Evolutionary conservation across 495 filamentous ascomycete species (phyloP).

Genomic region (Poronia punctata): DNA sequence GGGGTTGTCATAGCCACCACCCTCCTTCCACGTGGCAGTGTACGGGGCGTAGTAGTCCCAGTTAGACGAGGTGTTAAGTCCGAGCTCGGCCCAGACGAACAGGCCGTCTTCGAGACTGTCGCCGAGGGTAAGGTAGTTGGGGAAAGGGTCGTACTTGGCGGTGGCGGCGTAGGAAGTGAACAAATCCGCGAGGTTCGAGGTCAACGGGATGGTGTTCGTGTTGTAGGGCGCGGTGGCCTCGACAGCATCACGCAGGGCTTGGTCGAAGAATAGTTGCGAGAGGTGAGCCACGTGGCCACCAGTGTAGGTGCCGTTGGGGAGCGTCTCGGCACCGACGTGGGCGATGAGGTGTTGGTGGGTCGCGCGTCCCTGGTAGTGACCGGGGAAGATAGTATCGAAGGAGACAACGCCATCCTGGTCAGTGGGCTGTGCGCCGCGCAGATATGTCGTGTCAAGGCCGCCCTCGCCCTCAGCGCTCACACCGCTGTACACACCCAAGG

Average conservation of each 20-base stretch:
- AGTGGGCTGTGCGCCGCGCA: slow-evolving; percentile 46
- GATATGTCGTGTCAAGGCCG: slow-evolving; percentile 39
- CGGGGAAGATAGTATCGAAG: slow-evolving; percentile 54
- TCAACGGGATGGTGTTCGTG: slow-evolving; percentile 40
- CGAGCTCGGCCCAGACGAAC: slow-evolving; percentile 53
- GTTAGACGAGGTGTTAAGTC: slow-evolving; percentile 42
- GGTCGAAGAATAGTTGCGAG: slow-evolving; percentile 53
- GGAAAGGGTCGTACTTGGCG: slow-evolving; percentile 33
- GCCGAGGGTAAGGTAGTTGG: slow-evolving; percentile 40
- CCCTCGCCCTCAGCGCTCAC: slow-evolving; percentile 28
- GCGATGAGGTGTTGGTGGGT: slow-evolving; percentile 51
- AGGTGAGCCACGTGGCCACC: slow-evolving; percentile 44
- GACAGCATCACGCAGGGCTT: slow-evolving; percentile 42
- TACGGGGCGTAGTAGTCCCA: slow-evolving; percentile 29
- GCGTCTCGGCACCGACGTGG: slow-evolving; percentile 34
- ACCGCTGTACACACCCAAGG: slow-evolving; percentile 50
- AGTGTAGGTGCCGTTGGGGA: slow-evolving; percentile 41
- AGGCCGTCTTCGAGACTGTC: slow-evolving; percentile 41
- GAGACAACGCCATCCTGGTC: slow-evolving; percentile 48
- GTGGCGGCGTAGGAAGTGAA: slow-evolving; percentile 30
- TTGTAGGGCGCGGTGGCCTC: slow-evolving; percentile 49
- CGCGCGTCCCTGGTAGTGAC: slow-evolving; percentile 54
- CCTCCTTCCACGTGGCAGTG: slow-evolving; percentile 24
- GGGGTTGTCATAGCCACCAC: slow-evolving; percentile 23
- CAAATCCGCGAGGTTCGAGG: slow-evolving; percentile 37